A percentile compares a stretch with the other conserved stretches of the same genome.
Evolutionary conservation across 441 rosid species (phyloP).

Genomic region (Jatropha multifida): DNA sequence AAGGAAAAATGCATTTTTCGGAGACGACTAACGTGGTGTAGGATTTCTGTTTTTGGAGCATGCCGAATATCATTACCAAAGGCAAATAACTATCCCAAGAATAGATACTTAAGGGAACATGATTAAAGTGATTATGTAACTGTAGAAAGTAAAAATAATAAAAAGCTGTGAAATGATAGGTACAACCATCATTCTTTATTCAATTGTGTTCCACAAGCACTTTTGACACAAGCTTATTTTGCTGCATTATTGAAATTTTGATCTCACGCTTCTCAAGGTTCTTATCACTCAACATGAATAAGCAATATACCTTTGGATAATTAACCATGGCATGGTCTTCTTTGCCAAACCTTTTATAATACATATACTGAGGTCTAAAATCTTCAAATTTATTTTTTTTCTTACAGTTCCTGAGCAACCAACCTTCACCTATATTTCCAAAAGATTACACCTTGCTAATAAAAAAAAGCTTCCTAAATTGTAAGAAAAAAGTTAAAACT

Average conservation of each 20-base stretch:
- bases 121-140: neutral
- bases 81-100: neutral
- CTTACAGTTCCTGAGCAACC: neutral
- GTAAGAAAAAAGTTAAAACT: neutral
- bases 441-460: neutral
- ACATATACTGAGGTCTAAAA: neutral
- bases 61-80: neutral
- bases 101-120: neutral
- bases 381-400: neutral
- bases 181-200: neutral
- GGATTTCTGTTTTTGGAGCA: neutral
- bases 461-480: neutral
- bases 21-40: neutral
- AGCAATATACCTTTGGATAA: neutral
- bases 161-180: neutral
- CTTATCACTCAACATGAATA: neutral
- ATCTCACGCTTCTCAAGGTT: neutral
- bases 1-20: neutral
- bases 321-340: neutral
- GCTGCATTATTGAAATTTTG: neutral
- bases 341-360: neutral
- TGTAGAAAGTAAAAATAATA: neutral
- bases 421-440: neutral
- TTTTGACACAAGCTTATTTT: neutral
- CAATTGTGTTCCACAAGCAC: neutral